Conservation (phyloP, 129 eudicot species). For the Apium graveolens region DNA sequence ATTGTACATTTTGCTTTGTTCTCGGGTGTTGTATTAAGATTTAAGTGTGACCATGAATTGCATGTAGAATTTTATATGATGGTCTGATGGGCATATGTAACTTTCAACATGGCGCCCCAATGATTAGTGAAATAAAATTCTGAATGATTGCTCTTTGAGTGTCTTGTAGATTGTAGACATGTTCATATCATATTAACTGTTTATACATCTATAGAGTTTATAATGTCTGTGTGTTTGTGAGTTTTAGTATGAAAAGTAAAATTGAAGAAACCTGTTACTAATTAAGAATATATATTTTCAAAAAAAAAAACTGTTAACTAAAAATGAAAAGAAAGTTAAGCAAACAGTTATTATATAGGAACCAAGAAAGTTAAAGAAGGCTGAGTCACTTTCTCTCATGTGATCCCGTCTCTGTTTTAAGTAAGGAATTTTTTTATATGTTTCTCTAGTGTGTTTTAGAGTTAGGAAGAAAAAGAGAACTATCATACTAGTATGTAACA, state of each 20-base stretch:
- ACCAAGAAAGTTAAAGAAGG: no score
- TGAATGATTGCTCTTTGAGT: neutral
- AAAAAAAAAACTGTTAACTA: no score
- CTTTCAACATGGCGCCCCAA: neutral
- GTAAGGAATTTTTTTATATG: no score
- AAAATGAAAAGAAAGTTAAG: no score
- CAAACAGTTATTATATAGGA: no score
- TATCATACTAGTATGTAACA: neutral
- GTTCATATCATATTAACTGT: neutral
- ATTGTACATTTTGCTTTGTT: neutral
- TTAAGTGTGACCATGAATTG: neutral
- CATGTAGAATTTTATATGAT: neutral
- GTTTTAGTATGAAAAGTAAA: neutral
- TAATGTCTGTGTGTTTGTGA: neutral
- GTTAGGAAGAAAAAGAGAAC: no score
- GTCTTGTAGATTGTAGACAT: neutral
- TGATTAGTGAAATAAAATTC: no score
- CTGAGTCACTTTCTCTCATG: no score
- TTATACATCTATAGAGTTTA: neutral
- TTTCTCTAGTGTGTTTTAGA: no score
- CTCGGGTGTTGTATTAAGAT: neutral
- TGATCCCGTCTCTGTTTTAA: no score
- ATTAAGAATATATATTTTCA: no score
- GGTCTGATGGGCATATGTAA: neutral
- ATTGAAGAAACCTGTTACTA: neutral